Percentiles rank a stretch among this genome's conserved stretches.
These are phyloP conservation scores for Trichomonas gallinae DNA, from an alignment of 208 protist genomes.

Conservation along the genomic window DNA sequence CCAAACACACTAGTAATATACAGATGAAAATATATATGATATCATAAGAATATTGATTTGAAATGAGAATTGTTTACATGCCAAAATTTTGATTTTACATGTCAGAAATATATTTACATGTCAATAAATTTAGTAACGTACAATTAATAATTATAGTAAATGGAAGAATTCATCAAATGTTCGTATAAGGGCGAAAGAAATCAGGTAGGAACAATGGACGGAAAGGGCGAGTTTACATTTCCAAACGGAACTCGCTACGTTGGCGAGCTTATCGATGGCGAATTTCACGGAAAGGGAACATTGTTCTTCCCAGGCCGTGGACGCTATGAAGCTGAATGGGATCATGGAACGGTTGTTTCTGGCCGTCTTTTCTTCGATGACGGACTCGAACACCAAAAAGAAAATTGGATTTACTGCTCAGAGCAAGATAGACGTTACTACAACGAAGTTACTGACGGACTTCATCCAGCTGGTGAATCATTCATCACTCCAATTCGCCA, in stretches of 20 bases:
- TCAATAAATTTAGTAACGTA: too few species aligned
- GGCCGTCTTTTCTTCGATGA: background rate
- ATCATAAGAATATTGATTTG: too few species aligned
- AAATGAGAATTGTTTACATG: too few species aligned
- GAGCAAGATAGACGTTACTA: background rate
- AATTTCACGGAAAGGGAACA: conserved; percentile 18
- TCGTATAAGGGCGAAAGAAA: background rate
- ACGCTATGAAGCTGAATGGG: background rate
- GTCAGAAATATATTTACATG: too few species aligned
- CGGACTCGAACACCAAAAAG: background rate
- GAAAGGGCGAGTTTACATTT: conserved; percentile 18
- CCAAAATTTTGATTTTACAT: too few species aligned
- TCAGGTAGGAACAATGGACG: conserved; percentile 5
- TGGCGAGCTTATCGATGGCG: background rate
- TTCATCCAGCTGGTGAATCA: background rate
- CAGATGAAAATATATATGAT: too few species aligned
- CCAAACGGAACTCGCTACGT: conserved; percentile 11
- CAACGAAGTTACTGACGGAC: background rate
- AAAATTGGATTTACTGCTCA: conserved; percentile 21
- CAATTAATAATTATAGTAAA: too few species aligned
- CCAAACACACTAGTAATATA: too few species aligned
- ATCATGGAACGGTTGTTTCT: background rate
- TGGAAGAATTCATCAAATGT: conserved; percentile 16
- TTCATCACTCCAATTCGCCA: conserved; percentile 3
- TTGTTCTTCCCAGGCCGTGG: background rate